A percentile compares a stretch with the other conserved stretches of the same genome.
Conservation (phyloP, 352 stramenopile genomes). For the Pythium myriotylum region DNA sequence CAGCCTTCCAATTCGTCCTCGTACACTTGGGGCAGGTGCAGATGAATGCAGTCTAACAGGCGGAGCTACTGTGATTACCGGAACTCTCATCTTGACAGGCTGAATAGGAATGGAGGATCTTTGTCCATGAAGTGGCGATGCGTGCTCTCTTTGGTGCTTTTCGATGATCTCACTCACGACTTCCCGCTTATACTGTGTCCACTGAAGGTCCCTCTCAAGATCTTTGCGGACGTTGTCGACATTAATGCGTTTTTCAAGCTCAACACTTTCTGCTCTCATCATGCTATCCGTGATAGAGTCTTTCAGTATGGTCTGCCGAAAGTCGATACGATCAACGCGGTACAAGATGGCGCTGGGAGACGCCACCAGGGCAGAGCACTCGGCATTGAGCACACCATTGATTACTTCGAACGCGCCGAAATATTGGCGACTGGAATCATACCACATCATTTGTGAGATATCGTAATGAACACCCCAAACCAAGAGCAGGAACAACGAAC, state of each 20-base stretch:
- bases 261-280: slow-evolving; percentile 43
- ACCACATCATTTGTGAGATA: not conserved
- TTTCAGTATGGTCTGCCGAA: slow-evolving; percentile 65
- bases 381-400: slow-evolving; percentile 35
- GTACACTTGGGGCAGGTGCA: slow-evolving; percentile 4
- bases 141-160: slow-evolving; percentile 41
- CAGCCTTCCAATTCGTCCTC: not conserved
- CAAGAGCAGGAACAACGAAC: slow-evolving; percentile 17
- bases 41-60: slow-evolving; percentile 15
- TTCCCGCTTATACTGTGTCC: slow-evolving; percentile 55
- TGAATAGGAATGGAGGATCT: slow-evolving; percentile 26
- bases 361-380: slow-evolving; percentile 63
- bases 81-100: not conserved
- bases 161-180: slow-evolving; percentile 41
- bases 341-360: slow-evolving; percentile 65
- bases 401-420: slow-evolving; percentile 66
- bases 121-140: slow-evolving; percentile 40
- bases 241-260: slow-evolving; percentile 44
- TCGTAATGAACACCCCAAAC: not conserved
- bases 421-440: slow-evolving; percentile 47
- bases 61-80: slow-evolving; percentile 9
- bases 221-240: slow-evolving; percentile 45
- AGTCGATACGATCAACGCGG: slow-evolving; percentile 68
- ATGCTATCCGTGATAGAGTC: slow-evolving; percentile 50
- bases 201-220: slow-evolving; percentile 46